Evolutionary conservation across 1,284 basidiomycete genomes (phyloP), one percentile per base, ranked within the genome.

Genomic region (Inonotus obliquus): DNA sequence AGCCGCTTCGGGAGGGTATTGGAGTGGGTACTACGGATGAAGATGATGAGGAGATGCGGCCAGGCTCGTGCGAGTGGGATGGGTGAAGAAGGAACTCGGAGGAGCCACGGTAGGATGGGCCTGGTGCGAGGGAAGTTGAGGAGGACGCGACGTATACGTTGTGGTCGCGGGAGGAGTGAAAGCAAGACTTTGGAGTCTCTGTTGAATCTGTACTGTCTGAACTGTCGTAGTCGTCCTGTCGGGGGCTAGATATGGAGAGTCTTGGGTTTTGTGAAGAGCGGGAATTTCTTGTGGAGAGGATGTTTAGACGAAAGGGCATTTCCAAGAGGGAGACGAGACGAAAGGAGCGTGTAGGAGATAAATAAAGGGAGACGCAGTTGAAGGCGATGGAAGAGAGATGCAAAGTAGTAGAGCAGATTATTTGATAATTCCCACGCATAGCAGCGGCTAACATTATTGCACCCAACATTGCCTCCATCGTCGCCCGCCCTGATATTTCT

Each of bases 131-230:
- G 45, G 61, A 59, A 7, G 61, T 54, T 17, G 61, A 63, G 32
- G 61, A 45, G 10, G 61, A 63, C 38, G 61, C 57, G 39, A 55
- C 57, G 41, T 55, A 63, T 4, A 53, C 44, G 27, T 41, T 52
- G 38, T 39, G 61, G 45, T 48, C 60, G 13, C 59, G 61, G 25
- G 39, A 27, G 13, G 64, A 54, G 48, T 54, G 57, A 38, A 49
- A 51, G 44, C 57, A 54, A 17, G 66, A 67, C 61, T 69, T 69
- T 51, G 68, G 69, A 27, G 72, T 74, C 66, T 72, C 71, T 47
- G 73, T 73, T 3, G 75, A 75, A 68, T 78, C 76, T 29, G 73
- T 73, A 69, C 74, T 76, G 39, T 74, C 74, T 21, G 72, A 72
- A 68, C 73, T 74, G 65, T 76, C 75, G 67, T 76, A 76, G 62